phyloP scores from a whole-genome alignment of 495 filamentous ascomycete species.

The Pseudevernia furfuracea region DNA sequence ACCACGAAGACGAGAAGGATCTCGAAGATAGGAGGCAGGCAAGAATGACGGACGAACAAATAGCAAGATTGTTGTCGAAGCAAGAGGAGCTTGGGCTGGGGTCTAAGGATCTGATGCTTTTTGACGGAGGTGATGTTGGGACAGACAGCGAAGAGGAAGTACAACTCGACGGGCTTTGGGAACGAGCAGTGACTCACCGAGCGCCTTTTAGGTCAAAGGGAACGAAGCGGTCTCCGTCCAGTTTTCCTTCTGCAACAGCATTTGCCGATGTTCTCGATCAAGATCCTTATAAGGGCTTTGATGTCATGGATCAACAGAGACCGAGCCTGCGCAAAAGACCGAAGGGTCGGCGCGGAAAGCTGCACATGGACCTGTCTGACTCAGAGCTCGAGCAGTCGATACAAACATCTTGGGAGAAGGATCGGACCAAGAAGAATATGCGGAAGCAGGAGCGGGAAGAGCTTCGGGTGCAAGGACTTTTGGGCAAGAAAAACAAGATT shows the following conservation, averaged over 20 bases:
- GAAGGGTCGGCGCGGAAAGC: slow-evolving; percentile 45
- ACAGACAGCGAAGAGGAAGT: slow-evolving; percentile 17
- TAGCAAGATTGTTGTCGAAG: slow-evolving; percentile 54
- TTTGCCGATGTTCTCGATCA: slow-evolving; percentile 58
- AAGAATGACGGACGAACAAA: slow-evolving; percentile 47
- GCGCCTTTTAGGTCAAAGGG: slow-evolving; percentile 6
- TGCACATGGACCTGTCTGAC: slow-evolving; percentile 57
- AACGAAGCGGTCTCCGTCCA: slow-evolving; percentile 10
- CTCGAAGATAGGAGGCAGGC: slow-evolving; percentile 23
- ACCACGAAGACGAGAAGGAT: slow-evolving; percentile 33
- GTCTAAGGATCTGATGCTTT: slow-evolving; percentile 49
- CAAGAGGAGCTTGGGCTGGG: slow-evolving; percentile 60
- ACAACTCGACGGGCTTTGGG: slow-evolving; percentile 11
- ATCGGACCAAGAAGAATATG: slow-evolving; percentile 71
- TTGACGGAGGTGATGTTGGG: slow-evolving; percentile 32
- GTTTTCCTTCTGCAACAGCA: slow-evolving; percentile 51
- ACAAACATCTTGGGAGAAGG: slow-evolving; percentile 58
- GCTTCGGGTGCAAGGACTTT: slow-evolving; percentile 66
- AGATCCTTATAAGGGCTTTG: slow-evolving; percentile 64
- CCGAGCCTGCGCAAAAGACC: slow-evolving; percentile 48
- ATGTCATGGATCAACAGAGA: slow-evolving; percentile 76
- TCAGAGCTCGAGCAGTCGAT: slow-evolving; percentile 62
- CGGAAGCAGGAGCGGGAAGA: slow-evolving; percentile 75
- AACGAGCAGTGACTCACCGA: slow-evolving; percentile 15
- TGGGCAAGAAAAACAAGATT: slow-evolving; percentile 56